Base-by-base conservation (phyloP, 2,329 filamentous ascomycete species). In the Thelonectria blattea region DNA sequence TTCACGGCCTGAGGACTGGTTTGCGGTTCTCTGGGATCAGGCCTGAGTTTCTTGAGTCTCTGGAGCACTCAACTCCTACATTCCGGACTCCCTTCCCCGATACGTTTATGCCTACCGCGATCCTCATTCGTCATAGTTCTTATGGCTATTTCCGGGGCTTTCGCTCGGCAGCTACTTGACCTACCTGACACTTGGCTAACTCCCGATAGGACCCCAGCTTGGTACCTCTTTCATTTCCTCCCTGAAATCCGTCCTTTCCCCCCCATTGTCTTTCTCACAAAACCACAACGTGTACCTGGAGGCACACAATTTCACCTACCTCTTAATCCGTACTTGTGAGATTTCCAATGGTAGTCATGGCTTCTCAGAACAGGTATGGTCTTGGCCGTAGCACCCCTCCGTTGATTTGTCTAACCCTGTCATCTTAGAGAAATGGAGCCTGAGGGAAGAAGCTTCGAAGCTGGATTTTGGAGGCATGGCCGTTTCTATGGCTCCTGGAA, bases 401-500 rank as follows among this genome's bases (percentile, higher is more conserved):
- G 42, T 46, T 52, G 49, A 49, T 52, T 56, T 41, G 43, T 39
- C 65, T 71, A 42, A 70, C 54, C n/a, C 15, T 2, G 15, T 51
- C 17, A 27, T 46, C 41, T 52, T 43, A 72, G 71, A 59, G 32
- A 61, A 46, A 52, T 62, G 7, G 66, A 65, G 45, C 47, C 62
- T 17, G 61, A 64, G 42, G 60, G 61, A 47, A 67, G 63, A 30
- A 58, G 65, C 48, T 63, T 71, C 10, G 54, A 71, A 32, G 67
- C 70, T 56, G 75, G 74, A 1, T 73, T 68, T 57, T 76, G 74
- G 69, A 88, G 91, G 72, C 88, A 93, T 76, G 89, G 86, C 18
- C 85, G 91, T 55, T 80, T 81, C 63, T 94, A 92, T 73, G 88
- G 91, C 72, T 84, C 83, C 22, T 92, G 83, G 74, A 83, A 84